Conservation (phyloP, 371 early-diverging fungal species). For the Zopfochytrium polystomum region DNA sequence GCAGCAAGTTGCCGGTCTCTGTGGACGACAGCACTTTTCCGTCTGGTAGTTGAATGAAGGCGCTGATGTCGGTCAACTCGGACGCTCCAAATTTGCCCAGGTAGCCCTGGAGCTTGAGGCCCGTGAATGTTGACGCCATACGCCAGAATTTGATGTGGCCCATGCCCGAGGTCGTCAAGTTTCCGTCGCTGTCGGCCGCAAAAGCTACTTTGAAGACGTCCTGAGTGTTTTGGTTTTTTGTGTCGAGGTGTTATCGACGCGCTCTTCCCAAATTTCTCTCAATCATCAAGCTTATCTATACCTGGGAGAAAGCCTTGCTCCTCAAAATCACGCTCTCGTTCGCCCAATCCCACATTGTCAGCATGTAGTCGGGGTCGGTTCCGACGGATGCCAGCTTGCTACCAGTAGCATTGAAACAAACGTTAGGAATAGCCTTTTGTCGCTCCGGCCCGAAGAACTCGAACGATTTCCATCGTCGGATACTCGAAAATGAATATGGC, state of each 20-base stretch:
- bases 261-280: not conserved
- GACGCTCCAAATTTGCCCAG: constrained; percentile 57
- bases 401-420: constrained; percentile 42
- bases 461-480: constrained; percentile 41
- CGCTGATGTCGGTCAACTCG: constrained; percentile 52
- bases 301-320: constrained; percentile 59
- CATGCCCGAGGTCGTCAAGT: constrained; percentile 55
- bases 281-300: constrained; percentile 9
- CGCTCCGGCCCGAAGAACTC: constrained; percentile 46
- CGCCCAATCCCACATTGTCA: constrained; percentile 58
- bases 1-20: constrained; percentile 53
- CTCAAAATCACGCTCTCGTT: constrained; percentile 43
- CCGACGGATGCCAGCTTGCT: constrained; percentile 51
- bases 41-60: constrained; percentile 52
- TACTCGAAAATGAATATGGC: constrained; percentile 52
- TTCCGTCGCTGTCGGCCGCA: constrained; percentile 45
- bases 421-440: constrained; percentile 37
- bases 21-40: constrained; percentile 55
- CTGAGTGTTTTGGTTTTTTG: constrained; percentile 18
- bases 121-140: constrained; percentile 56
- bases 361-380: constrained; percentile 54
- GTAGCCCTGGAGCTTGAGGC: constrained; percentile 54
- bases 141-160: constrained; percentile 63
- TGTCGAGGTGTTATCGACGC: not conserved
- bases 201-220: constrained; percentile 52